Conservation (phyloP, 345 rosid species). For the Ceriops decandra region DNA sequence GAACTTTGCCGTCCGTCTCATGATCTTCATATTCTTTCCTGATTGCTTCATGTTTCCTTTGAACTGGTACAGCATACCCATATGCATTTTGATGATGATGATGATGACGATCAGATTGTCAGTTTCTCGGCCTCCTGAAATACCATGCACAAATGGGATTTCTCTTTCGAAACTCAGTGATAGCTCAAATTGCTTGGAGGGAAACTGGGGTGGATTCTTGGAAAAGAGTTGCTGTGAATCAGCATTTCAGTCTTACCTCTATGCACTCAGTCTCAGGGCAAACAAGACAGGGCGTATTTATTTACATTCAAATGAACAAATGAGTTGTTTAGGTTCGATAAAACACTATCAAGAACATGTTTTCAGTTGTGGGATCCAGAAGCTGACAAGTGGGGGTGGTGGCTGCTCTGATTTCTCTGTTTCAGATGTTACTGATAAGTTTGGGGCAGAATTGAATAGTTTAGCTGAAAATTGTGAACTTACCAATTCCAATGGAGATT, state of each 20-base stretch:
- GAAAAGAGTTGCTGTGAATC: constrained; percentile 27
- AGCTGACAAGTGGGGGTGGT: constrained; percentile 34
- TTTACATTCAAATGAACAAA: constrained; percentile 33
- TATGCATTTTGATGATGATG: constrained; percentile 21
- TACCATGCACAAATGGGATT: constrained; percentile 26
- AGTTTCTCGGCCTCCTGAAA: constrained; percentile 19
- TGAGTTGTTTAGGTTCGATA: constrained; percentile 28
- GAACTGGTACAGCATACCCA: background rate
- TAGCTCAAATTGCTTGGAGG: constrained; percentile 19
- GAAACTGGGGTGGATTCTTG: constrained; percentile 46
- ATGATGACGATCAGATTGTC: constrained; percentile 1
- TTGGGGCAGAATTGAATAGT: constrained; percentile 22
- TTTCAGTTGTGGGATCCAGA: constrained; percentile 37
- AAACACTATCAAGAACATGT: constrained; percentile 20
- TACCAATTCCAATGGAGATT: constrained; percentile 14
- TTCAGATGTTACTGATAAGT: constrained; percentile 26
- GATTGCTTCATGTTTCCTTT: background rate
- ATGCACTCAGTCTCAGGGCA: constrained; percentile 29
- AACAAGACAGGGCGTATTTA: constrained; percentile 35
- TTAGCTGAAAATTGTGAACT: constrained; percentile 25
- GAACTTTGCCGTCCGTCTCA: too few species aligned
- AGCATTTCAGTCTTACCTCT: constrained; percentile 29
- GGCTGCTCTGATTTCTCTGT: constrained; percentile 40
- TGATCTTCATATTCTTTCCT: too few species aligned
- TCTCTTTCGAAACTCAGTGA: background rate